Percentiles rank a stretch among this genome's conserved stretches.
phyloP scores from a whole-genome alignment of 2,329 filamentous ascomycete species.

The Gyromitra esculenta region DNA sequence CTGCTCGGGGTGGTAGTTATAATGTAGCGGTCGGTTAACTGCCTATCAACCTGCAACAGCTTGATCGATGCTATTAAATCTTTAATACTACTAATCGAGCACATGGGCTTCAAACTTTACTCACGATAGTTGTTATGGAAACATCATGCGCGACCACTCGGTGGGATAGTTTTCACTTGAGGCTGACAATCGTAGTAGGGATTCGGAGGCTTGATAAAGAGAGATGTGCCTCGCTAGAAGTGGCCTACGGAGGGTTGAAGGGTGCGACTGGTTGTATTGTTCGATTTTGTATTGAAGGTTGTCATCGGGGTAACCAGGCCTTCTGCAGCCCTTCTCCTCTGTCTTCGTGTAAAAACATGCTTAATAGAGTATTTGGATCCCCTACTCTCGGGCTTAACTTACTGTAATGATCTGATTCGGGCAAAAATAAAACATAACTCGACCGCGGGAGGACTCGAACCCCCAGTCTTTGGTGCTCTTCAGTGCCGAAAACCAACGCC shows the following conservation, averaged over 20 bases:
- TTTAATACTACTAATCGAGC: too few relatives aligned
- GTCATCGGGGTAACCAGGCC: background rate
- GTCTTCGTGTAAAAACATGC: background rate
- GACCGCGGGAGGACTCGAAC: constrained; percentile 49
- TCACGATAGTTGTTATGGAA: background rate
- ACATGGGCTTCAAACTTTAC: background rate
- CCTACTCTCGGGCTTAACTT: background rate
- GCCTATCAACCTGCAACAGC: too few relatives aligned
- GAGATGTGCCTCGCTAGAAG: background rate
- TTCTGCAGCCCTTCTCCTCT: background rate
- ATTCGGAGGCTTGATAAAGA: background rate
- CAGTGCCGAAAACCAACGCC: constrained; percentile 43
- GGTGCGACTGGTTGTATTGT: background rate
- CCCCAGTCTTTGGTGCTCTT: constrained; percentile 41
- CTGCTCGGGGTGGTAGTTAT: too few relatives aligned
- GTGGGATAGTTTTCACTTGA: background rate
- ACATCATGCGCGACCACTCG: background rate
- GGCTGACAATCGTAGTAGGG: background rate
- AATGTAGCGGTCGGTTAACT: too few relatives aligned
- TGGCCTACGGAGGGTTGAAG: background rate
- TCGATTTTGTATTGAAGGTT: background rate
- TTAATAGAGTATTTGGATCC: too few relatives aligned
- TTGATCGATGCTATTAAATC: too few relatives aligned
- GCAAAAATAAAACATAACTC: constrained; percentile 16
- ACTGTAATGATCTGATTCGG: background rate